A percentile compares a stretch with the other conserved stretches of the same genome.
Conservation (phyloP, 495 filamentous ascomycete species). For the Penicillium cosmopolitanum region DNA sequence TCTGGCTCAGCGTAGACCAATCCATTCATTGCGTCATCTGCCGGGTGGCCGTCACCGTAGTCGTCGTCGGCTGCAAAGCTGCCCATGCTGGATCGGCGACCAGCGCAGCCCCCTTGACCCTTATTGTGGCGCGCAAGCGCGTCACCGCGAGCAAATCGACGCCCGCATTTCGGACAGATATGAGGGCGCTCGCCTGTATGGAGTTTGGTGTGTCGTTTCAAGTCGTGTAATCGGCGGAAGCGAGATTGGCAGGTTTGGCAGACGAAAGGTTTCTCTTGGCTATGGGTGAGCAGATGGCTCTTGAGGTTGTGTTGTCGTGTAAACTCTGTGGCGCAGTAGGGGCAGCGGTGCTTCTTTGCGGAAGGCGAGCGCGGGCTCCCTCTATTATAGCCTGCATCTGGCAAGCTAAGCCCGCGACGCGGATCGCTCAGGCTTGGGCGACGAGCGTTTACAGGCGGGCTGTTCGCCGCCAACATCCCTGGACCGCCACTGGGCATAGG, state of each 20-base stretch:
- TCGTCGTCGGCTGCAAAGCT: slow-evolving; percentile 84
- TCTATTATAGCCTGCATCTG: slow-evolving; percentile 65
- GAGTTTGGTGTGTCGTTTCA: slow-evolving; percentile 94
- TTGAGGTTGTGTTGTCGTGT: slow-evolving; percentile 99
- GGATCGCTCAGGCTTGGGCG: slow-evolving; percentile 42
- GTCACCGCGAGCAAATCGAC: slow-evolving; percentile 93
- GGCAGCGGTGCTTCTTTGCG: slow-evolving; percentile 91
- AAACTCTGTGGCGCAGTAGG: slow-evolving; percentile 94
- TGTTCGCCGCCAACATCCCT: background rate
- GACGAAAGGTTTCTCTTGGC: slow-evolving; percentile 95
- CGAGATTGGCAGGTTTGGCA: slow-evolving; percentile 87
- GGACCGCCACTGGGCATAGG: slow-evolving; percentile 49
- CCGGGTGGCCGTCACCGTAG: slow-evolving; percentile 52
- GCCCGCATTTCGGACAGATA: slow-evolving; percentile 89
- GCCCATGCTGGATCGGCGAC: slow-evolving; percentile 82
- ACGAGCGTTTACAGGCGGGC: background rate
- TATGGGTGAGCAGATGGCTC: slow-evolving; percentile 95
- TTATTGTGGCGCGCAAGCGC: slow-evolving; percentile 94
- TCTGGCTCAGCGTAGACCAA: slow-evolving; percentile 67
- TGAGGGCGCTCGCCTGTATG: slow-evolving; percentile 97
- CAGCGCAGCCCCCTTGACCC: slow-evolving; percentile 93
- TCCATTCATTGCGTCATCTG: slow-evolving; percentile 78
- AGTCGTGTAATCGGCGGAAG: slow-evolving; percentile 90
- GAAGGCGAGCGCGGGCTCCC: slow-evolving; percentile 70
- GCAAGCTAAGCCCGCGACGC: slow-evolving; percentile 74